Percentiles rank a stretch among this genome's conserved stretches.
Conservation (phyloP, 2,329 filamentous ascomycete species). For the Fusarium subtropicale region DNA sequence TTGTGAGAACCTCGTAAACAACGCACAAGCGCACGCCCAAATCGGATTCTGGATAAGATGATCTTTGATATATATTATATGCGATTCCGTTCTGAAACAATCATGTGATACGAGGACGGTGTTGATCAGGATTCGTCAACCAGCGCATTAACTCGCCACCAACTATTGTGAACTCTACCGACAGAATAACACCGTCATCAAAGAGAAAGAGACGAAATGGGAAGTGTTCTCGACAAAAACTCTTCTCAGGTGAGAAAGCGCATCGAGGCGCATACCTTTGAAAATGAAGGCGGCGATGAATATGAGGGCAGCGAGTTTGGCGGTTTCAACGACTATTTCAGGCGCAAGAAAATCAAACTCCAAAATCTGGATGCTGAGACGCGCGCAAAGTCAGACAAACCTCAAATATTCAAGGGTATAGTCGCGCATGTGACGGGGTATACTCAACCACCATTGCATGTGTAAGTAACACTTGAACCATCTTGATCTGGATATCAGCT, state of each 20-base stretch:
- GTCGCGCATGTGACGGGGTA: conserved; percentile 96
- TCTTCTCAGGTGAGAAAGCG: conserved; percentile 71
- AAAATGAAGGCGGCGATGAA: conserved; percentile 87
- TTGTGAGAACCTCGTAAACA: conserved; percentile 3
- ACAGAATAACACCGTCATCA: background rate
- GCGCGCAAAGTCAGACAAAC: conserved; percentile 75
- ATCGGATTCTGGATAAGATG: background rate
- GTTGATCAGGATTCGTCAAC: conserved; percentile 3
- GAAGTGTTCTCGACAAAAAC: conserved; percentile 71
- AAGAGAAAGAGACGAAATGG: conserved; percentile 59
- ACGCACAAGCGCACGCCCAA: background rate
- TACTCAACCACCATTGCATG: conserved; percentile 90
- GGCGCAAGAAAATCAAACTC: conserved; percentile 95
- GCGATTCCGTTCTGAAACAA: background rate
- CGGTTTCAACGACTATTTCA: conserved; percentile 91
- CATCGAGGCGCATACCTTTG: conserved; percentile 76
- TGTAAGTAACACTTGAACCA: conserved; percentile 58
- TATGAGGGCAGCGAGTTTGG: conserved; percentile 89
- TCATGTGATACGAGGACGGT: conserved; percentile 5
- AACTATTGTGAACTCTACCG: conserved; percentile 14
- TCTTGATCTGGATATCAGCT: conserved; percentile 15
- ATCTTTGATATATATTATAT: background rate
- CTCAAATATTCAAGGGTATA: conserved; percentile 88
- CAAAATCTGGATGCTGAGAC: conserved; percentile 92
- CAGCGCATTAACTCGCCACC: conserved; percentile 14